Evolutionary conservation across 306 rosid species (phyloP).

Genomic region (Quercus alba): DNA sequence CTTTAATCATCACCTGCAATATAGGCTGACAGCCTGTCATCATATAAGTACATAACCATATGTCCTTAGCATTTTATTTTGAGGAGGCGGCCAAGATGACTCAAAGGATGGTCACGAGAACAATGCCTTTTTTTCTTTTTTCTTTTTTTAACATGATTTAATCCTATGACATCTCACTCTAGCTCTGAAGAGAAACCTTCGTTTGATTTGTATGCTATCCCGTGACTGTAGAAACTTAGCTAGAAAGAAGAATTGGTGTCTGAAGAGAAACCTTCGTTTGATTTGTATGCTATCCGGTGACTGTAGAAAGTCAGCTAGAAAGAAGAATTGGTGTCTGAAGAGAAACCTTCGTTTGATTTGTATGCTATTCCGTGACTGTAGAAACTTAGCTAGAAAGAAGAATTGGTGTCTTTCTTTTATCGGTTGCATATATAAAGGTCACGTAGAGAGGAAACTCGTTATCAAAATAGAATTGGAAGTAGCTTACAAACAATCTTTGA

Average conservation of each 20-base stretch:
- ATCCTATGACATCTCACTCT: too few species aligned
- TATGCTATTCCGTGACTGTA: background rate
- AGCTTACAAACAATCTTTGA: background rate
- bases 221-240: background rate
- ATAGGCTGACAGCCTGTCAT: background rate
- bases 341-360: background rate
- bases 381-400: background rate
- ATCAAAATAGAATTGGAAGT: background rate
- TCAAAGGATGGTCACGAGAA: constrained; percentile 16
- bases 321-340: background rate
- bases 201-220: background rate
- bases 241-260: background rate
- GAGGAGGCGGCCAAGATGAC: background rate
- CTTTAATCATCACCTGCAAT: background rate
- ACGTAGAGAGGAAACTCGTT: background rate
- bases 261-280: background rate
- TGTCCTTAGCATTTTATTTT: background rate
- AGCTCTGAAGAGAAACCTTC: background rate
- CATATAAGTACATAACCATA: too few species aligned
- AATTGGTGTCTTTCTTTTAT: background rate
- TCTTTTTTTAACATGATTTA: background rate
- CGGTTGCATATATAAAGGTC: background rate
- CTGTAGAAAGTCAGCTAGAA: background rate
- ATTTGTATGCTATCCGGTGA: background rate
- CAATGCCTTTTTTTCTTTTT: background rate